These are phyloP conservation scores for Salix dunnii DNA, from an alignment of 345 rosid genomes.

Conservation along the genomic window DNA sequence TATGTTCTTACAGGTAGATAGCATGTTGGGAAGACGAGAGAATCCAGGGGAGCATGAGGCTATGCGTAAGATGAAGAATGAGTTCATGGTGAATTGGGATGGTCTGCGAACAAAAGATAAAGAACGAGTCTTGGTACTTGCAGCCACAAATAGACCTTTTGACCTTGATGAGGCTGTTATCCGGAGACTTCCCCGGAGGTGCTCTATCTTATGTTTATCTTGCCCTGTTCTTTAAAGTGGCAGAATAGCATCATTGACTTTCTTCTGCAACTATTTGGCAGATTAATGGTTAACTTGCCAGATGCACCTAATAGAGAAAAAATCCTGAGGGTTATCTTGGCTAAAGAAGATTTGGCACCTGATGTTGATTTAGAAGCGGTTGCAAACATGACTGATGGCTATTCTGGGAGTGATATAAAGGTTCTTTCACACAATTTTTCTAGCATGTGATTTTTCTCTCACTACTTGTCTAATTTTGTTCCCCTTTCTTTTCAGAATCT, in stretches of 20 bases:
- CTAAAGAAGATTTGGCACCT: slow-evolving; percentile 79
- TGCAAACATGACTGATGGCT: slow-evolving; percentile 91
- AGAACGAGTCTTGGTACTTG: slow-evolving; percentile 92
- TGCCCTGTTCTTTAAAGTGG: not conserved
- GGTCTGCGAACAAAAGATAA: slow-evolving; percentile 93
- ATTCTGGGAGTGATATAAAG: slow-evolving; percentile 97
- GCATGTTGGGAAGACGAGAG: slow-evolving; percentile 98
- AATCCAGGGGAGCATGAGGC: slow-evolving; percentile 99
- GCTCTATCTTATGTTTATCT: not conserved
- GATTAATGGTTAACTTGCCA: slow-evolving; percentile 96
- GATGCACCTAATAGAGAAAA: slow-evolving; percentile 76
- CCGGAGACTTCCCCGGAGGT: slow-evolving; percentile 97
- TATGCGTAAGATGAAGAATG: slow-evolving; percentile 99
- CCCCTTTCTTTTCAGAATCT: slow-evolving; percentile 55
- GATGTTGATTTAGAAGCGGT: slow-evolving; percentile 74
- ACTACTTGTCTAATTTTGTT: not conserved
- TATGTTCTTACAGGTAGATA: slow-evolving; percentile 66
- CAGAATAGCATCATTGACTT: not conserved
- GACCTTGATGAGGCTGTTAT: slow-evolving; percentile 99
- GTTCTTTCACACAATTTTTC: slow-evolving; percentile 21
- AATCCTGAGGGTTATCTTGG: slow-evolving; percentile 74
- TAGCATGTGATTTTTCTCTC: not conserved
- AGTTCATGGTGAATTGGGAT: slow-evolving; percentile 99
- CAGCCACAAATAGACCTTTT: slow-evolving; percentile 95
- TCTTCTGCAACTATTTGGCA: slow-evolving; percentile 25